Percentiles rank a stretch among this genome's conserved stretches.
These are phyloP conservation scores for Phytophthora capsici DNA, from an alignment of 352 stramenopile genomes.

Conservation along the genomic window DNA sequence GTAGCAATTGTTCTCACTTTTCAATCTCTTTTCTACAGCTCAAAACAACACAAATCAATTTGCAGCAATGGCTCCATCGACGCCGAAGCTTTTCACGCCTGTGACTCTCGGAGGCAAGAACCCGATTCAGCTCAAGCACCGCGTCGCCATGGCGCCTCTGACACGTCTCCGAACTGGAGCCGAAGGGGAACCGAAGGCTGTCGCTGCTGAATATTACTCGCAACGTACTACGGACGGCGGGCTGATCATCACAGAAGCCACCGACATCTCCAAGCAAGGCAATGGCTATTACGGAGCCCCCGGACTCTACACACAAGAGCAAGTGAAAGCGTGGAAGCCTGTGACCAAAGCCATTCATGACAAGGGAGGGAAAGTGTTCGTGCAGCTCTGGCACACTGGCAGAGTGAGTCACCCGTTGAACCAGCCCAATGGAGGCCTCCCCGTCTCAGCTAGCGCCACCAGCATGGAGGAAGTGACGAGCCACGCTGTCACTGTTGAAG, in stretches of 20 bases:
- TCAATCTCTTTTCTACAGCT: slow-evolving; percentile 2
- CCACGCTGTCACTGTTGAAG: too few relatives aligned
- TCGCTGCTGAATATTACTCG: slow-evolving; percentile 56
- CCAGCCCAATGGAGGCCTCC: slow-evolving; percentile 41
- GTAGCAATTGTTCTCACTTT: background rate
- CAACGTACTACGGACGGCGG: slow-evolving; percentile 57
- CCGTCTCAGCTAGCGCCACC: too few relatives aligned
- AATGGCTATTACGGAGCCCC: slow-evolving; percentile 42
- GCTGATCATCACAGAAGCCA: slow-evolving; percentile 62
- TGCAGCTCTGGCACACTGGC: slow-evolving; percentile 83
- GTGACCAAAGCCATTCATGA: slow-evolving; percentile 71
- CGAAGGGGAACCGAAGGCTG: slow-evolving; percentile 32
- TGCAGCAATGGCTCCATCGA: slow-evolving; percentile 7
- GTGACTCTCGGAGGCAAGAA: slow-evolving; percentile 54
- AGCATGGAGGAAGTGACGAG: too few relatives aligned
- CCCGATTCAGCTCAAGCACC: slow-evolving; percentile 31
- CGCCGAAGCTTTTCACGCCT: slow-evolving; percentile 55
- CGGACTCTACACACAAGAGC: slow-evolving; percentile 52
- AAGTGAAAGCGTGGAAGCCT: slow-evolving; percentile 54
- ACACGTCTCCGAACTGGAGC: slow-evolving; percentile 47
- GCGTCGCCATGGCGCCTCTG: slow-evolving; percentile 60
- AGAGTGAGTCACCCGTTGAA: slow-evolving; percentile 62
- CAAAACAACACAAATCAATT: background rate
- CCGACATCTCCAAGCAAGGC: slow-evolving; percentile 43
- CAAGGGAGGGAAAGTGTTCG: slow-evolving; percentile 70